phyloP scores from a whole-genome alignment of 2,329 filamentous ascomycete species.

The Helicocarpus griseus region DNA sequence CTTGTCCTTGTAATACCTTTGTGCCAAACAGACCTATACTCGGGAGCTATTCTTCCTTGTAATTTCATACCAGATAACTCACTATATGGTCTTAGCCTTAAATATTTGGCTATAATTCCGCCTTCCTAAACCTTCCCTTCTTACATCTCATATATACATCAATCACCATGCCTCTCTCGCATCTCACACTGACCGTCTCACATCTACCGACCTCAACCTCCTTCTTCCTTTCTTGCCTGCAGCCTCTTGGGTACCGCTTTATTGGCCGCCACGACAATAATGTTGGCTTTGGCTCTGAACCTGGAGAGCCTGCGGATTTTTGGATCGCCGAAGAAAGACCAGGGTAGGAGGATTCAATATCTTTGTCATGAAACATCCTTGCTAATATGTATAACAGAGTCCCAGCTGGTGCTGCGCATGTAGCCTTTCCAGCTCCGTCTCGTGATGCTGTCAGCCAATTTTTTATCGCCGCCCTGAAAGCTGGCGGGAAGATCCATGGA shows the following conservation, averaged over 20 bases:
- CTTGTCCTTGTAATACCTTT: neutral
- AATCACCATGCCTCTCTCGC: slow-evolving; percentile 49
- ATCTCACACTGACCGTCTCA: slow-evolving; percentile 59
- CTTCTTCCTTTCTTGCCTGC: slow-evolving; percentile 71
- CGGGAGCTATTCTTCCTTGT: neutral
- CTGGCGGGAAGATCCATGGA: slow-evolving; percentile 51
- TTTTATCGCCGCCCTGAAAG: slow-evolving; percentile 58
- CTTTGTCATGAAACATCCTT: neutral
- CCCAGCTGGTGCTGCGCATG: slow-evolving; percentile 47
- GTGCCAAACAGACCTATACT: neutral
- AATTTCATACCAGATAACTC: neutral
- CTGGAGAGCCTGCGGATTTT: slow-evolving; percentile 47
- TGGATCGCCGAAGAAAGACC: slow-evolving; percentile 54
- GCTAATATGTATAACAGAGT: slow-evolving; percentile 24
- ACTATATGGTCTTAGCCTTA: neutral
- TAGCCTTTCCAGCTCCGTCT: slow-evolving; percentile 60
- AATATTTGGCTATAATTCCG: neutral
- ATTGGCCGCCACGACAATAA: slow-evolving; percentile 53
- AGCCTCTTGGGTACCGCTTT: slow-evolving; percentile 68
- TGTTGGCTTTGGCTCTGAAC: slow-evolving; percentile 50
- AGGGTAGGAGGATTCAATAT: slow-evolving; percentile 32
- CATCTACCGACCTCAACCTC: slow-evolving; percentile 71
- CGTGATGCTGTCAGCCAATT: slow-evolving; percentile 60
- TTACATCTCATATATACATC: neutral
- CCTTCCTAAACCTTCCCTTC: neutral